Evolutionary conservation across 495 filamentous ascomycete genomes (phyloP), one percentile per base, ranked within the genome.

Genomic region (Cudoniella acicularis): DNA sequence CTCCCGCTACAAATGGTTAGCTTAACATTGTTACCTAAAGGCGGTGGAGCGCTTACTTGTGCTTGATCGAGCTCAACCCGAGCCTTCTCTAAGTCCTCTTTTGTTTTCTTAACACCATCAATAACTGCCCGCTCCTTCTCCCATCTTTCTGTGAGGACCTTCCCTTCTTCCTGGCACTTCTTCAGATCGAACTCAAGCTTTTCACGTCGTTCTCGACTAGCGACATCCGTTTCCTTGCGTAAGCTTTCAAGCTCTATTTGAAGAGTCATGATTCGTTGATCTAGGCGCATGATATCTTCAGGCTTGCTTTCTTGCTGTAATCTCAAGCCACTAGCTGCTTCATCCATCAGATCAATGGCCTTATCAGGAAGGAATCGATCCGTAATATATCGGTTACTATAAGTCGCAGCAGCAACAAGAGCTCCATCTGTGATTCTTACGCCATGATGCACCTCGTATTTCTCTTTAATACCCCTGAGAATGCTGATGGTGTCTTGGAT

Each of bases 271-370:
- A 98, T 96, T 65, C 90, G 87, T 49, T 93, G 89, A 65, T 98
- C 94, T 18, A 97, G 80, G 51, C 88, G 83, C 67, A 91, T 85
- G 25, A 98, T 97, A 13, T 91, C 83, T 58, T 98, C 94, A 0
- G 94, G 94, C 62, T 96, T 96, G 64, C 91, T 96, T 73, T 98
- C 94, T 70, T 98, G 94, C 68, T 98, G 94, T 59, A 98, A 72
- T 17, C 94, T 82, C 9, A 97, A 76, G 11, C 90, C 89, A 41
- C 90, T 96, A 3, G 94, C 92, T 13, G 94, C 94, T 73, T 98
- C 94, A 68, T 98, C 94, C 62, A 98, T 90, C 51, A 98, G 70
- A 70, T 98, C 94, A 60, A 98, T 98, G 6, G 94, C 94, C 67
- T 98, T 97, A 71, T 97, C 93, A 18, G 94, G 93, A 1, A 97